Base-by-base conservation (phyloP, 176 grass and related monocot species). In the Musa itinerans region DNA sequence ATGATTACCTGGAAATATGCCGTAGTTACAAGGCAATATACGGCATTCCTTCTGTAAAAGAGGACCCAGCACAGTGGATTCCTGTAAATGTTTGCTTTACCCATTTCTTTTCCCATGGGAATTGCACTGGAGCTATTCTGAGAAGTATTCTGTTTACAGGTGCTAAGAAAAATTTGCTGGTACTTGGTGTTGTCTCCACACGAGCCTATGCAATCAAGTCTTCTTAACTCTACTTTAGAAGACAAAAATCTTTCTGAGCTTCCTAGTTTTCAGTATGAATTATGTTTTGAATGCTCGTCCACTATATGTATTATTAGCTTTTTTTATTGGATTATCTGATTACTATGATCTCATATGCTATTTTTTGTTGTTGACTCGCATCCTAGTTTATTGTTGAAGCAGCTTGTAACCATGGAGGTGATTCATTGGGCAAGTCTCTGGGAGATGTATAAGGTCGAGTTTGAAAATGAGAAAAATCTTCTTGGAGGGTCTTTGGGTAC, bases 141-240 rank as follows among this genome's bases (percentile, higher is more conserved):
- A 58, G 20, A 9, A 53, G 29, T 48, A n/a, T 54, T 82, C 56
- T 51, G 17, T 49, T 76, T 83, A 2, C 83, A 98, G 95, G 84
- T 98, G 53, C 84, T 98, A 78, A 89, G 95, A 73, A 98, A 93
- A 78, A 98, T 98, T 59, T 98, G 95, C 67, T 98, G 95, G 95
- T 93, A 91, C 62, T 58, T 98, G 51, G 90, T 98, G 21, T 54
- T 98, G 15, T 52, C 94, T 43, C 94, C 94, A 27, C 88, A 93
- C 76, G 90, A 89, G 66, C 90, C 94, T 0, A 89, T 98, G 94
- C 94, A 98, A 78, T 98, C 94, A 0, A 98, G 90, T 49, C 88
- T 98, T 84, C 90, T 98, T 10, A 98, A 87, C 81, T 86, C 90
- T 65, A 91, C 90, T 26, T 74, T 93, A 17, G 90, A 98, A 75